Conservation (phyloP, 106 monocot genomes). For the Allium cepa region DNA sequence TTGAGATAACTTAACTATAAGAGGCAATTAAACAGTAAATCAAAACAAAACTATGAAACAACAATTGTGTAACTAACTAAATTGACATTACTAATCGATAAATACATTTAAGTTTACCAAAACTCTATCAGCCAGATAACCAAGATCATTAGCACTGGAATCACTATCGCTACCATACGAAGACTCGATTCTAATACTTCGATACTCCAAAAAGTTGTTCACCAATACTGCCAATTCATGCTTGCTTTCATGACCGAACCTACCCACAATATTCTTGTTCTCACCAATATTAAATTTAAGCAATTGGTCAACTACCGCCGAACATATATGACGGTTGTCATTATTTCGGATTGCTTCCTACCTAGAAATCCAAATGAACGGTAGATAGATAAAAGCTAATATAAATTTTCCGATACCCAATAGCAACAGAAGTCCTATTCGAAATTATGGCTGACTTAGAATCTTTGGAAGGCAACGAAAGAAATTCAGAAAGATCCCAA, state of each 20-base stretch:
- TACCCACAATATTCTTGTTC: slow-evolving; percentile 23
- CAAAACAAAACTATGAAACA: too few species aligned
- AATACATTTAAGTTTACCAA: slow-evolving; percentile 25
- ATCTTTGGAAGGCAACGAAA: too few species aligned
- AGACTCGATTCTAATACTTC: slow-evolving; percentile 43
- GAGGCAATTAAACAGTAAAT: background rate
- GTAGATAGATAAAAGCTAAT: too few species aligned
- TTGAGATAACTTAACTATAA: background rate
- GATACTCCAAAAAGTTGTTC: slow-evolving; percentile 84
- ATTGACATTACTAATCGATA: background rate
- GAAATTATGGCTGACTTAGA: too few species aligned
- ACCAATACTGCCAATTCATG: slow-evolving; percentile 84
- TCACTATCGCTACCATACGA: slow-evolving; percentile 78
- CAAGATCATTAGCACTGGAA: slow-evolving; percentile 51
- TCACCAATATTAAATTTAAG: slow-evolving; percentile 10
- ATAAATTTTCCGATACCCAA: too few species aligned
- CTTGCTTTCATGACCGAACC: slow-evolving; percentile 89
- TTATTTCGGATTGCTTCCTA: background rate
- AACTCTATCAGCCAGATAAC: slow-evolving; percentile 54
- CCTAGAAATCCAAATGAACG: too few species aligned
- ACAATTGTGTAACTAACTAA: too few species aligned
- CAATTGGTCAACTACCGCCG: slow-evolving; percentile 16
- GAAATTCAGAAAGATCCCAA: too few species aligned
- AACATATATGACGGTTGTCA: slow-evolving; percentile 22
- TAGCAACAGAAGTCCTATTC: too few species aligned